Conservation (phyloP, 31 red algal species). For the Endocladia muricata region DNA sequence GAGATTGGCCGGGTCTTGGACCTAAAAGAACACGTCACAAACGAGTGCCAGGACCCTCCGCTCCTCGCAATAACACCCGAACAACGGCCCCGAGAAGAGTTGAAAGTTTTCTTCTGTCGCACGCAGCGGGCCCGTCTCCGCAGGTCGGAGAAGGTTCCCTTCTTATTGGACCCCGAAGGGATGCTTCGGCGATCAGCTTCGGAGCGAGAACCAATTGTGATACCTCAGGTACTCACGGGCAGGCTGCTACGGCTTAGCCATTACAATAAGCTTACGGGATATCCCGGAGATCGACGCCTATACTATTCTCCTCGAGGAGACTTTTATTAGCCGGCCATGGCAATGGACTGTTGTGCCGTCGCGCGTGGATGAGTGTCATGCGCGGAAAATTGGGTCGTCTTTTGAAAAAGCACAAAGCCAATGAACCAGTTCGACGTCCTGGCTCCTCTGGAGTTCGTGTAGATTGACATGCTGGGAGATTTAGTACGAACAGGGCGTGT, state of each 20-base stretch:
- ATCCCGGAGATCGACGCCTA: conserved; percentile 1
- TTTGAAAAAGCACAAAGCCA: no score
- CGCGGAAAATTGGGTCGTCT: no score
- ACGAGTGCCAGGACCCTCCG: neutral
- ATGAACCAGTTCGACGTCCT: no score
- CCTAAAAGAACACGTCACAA: neutral
- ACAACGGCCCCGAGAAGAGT: neutral
- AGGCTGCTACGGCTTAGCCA: conserved; percentile 9
- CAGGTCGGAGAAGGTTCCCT: neutral
- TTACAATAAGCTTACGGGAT: neutral
- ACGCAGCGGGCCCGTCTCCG: neutral
- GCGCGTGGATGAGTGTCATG: no score
- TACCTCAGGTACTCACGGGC: neutral
- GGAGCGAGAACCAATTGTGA: neutral
- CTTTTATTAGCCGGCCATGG: conserved; percentile 16
- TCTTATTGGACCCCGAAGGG: neutral
- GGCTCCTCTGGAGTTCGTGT: no score
- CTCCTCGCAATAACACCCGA: neutral
- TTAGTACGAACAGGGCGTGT: neutral
- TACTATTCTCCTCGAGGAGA: neutral
- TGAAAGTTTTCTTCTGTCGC: neutral
- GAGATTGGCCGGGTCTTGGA: neutral
- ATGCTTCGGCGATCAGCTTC: neutral
- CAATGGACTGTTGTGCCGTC: no score
- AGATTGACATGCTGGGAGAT: conserved; percentile 30